Conservation (phyloP, 768 basidiomycete genomes). For the Hygrocybe coccinea region DNA sequence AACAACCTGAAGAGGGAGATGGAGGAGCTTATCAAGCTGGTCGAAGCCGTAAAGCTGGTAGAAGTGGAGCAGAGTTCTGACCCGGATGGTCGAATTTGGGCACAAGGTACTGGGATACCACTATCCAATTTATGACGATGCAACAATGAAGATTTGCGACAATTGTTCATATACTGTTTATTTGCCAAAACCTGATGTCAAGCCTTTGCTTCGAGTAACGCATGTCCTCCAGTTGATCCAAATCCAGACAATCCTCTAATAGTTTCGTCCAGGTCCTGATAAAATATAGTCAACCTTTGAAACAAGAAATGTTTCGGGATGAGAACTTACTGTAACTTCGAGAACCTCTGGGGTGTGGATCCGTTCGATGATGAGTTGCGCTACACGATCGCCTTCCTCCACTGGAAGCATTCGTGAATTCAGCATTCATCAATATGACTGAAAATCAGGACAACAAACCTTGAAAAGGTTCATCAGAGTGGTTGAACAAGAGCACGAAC, state of each 20-base stretch:
- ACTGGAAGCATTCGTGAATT: conserved; percentile 45
- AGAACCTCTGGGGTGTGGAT: conserved; percentile 81
- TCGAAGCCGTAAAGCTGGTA: conserved; percentile 75
- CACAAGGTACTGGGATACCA: conserved; percentile 22
- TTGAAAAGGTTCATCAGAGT: conserved; percentile 83
- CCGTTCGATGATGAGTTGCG: conserved; percentile 88
- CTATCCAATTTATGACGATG: not conserved
- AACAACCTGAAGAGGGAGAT: conserved; percentile 50
- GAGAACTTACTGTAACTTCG: conserved; percentile 71
- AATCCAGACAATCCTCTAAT: conserved; percentile 82
- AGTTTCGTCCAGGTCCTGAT: conserved; percentile 87
- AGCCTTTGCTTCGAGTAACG: conserved; percentile 16
- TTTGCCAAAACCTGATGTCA: not conserved
- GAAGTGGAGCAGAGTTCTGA: conserved; percentile 27
- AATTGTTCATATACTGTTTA: not conserved
- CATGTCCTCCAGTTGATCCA: conserved; percentile 91
- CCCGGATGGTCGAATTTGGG: conserved; percentile 10
- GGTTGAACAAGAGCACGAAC: conserved; percentile 90
- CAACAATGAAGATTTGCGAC: not conserved
- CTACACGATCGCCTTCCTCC: conserved; percentile 89
- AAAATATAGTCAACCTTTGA: not conserved
- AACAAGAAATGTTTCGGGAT: conserved; percentile 3
- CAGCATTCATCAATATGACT: not conserved
- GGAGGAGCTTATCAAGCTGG: conserved; percentile 67
- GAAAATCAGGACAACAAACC: conserved; percentile 39